phyloP scores from a whole-genome alignment of 306 rosid genomes.

The barrel medic (Medicago truncatula) region DNA sequence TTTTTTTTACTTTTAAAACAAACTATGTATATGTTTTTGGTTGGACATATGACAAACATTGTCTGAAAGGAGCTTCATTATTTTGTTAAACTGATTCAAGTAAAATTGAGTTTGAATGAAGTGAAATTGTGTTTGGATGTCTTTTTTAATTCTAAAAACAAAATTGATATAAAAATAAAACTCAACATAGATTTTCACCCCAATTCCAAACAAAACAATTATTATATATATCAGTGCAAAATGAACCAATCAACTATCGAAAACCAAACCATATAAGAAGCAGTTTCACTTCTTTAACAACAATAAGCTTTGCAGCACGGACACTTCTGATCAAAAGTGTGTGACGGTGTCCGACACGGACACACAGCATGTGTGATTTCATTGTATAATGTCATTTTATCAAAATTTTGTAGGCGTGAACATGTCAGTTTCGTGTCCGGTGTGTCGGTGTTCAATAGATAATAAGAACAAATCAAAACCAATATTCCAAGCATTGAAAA shows the following conservation, averaged over 20 bases:
- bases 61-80: not conserved
- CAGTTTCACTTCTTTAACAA: constrained; percentile 13
- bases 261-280: constrained; percentile 16
- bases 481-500: not conserved
- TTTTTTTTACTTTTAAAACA: no score
- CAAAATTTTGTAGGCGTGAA: no score
- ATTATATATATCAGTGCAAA: not conserved
- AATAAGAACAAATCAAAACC: not conserved
- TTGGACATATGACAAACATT: not conserved
- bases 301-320: not conserved
- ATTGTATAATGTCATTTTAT: no score
- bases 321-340: no score
- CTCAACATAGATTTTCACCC: not conserved
- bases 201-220: not conserved
- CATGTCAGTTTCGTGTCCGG: no score
- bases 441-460: no score
- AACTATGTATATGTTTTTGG: not conserved
- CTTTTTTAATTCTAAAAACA: not conserved
- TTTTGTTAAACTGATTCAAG: not conserved
- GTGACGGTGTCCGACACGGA: no score
- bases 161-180: not conserved
- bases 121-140: not conserved
- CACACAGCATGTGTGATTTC: no score
- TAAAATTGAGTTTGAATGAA: not conserved
- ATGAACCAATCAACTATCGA: constrained; percentile 7